Conservation (phyloP, 2,329 filamentous ascomycete genomes). For the Penicillium sp. region DNA sequence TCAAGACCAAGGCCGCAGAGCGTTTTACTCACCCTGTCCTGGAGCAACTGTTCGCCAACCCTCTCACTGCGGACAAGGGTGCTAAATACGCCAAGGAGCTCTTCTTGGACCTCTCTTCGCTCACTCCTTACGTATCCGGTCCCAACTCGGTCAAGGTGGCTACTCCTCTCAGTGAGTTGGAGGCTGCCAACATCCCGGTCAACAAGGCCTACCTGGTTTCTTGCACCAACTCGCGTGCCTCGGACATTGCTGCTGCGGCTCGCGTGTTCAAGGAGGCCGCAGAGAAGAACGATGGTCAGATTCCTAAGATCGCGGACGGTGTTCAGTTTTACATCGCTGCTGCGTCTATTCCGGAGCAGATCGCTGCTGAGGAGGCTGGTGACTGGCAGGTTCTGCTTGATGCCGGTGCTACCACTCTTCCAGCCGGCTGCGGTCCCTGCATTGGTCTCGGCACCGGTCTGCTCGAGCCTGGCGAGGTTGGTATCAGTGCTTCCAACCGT, state of each 20-base stretch:
- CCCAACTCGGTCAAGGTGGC: constrained; percentile 90
- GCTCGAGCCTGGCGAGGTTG: constrained; percentile 79
- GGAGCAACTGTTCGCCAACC: constrained; percentile 68
- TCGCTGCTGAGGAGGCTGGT: constrained; percentile 71
- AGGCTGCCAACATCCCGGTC: constrained; percentile 69
- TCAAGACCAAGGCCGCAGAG: constrained; percentile 48
- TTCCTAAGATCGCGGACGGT: constrained; percentile 68
- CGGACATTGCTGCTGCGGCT: constrained; percentile 78
- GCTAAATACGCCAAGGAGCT: constrained; percentile 81
- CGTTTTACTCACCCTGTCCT: constrained; percentile 72
- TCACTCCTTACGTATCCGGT: constrained; percentile 80
- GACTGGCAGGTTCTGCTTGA: constrained; percentile 82
- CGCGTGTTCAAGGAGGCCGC: constrained; percentile 80
- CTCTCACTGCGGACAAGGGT: constrained; percentile 67
- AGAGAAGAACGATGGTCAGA: constrained; percentile 55
- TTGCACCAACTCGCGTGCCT: constrained; percentile 82
- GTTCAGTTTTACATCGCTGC: constrained; percentile 90
- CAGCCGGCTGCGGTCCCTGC: constrained; percentile 76
- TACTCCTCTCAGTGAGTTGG: constrained; percentile 72
- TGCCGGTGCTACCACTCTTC: constrained; percentile 71
- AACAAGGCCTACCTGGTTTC: constrained; percentile 85
- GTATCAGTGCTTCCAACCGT: constrained; percentile 78
- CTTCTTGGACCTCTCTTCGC: constrained; percentile 76
- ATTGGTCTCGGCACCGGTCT: constrained; percentile 81
- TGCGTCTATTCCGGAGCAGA: constrained; percentile 75